Base-by-base conservation (phyloP, 257 asterid genomes). In the Lantana camara region DNA sequence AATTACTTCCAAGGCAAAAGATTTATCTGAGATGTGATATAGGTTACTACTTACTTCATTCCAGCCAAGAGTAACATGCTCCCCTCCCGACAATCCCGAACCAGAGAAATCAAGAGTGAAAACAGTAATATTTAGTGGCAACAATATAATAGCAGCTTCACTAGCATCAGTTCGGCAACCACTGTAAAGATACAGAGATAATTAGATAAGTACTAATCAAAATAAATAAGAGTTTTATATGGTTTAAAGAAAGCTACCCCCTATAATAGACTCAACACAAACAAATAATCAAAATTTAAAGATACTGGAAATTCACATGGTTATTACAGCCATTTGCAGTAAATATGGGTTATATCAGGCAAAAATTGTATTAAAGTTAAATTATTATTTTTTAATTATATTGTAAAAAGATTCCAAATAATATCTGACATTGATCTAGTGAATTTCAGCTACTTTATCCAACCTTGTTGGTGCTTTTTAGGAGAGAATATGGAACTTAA, bases 101-200 rank as follows among this genome's bases (percentile, higher is more conserved):
- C 96, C 96, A 57, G 97, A 89, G 75, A 89, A 89, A 74, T 89
- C 97, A 40, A 89, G 89, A 61, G 91, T 72, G 70, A 89, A 89
- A 67, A 89, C 95, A 11, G 94, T 82, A 44, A 89, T 79, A 71
- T 89, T 89, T 66, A 63, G 76, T 15, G 97, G 97, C 82, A 89
- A 78, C 70, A 89, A 79, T 75, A 89, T 84, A 42, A 86, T 81
- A 54, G 97, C 97, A 75, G 95, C 97, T 89, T 89, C 97, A 74
- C 93, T 89, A 35, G 95, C 97, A 71, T 89, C 97, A 44, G 95
- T 85, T 75, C 97, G 83, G 81, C 97, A 89, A 17, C 97, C 97
- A 75, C 97, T 89, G 87, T 42, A 11, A 34, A 45, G 42, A 15
- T 11, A 57, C 21, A 46, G 45, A 45, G 8, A 44, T 7, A 67